Base-by-base conservation (phyloP, 495 filamentous ascomycete genomes). In the Trichoderma erinaceum region DNA sequence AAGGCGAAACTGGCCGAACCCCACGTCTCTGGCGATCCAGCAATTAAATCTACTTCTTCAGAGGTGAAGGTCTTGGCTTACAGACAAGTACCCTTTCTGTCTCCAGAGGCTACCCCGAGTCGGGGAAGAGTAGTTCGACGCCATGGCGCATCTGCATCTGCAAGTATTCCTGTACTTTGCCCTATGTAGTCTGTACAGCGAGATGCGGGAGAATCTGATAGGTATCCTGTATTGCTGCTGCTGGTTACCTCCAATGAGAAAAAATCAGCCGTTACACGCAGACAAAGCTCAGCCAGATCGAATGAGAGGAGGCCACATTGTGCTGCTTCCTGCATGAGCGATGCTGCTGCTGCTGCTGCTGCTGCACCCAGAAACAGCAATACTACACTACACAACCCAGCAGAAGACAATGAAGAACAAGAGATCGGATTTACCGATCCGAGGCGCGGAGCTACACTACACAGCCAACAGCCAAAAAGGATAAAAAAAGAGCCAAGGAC, bases 381-480 rank as follows among this genome's bases (percentile, higher is more conserved):
- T 48, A 5, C 44, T n/a, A 16, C 3, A 18, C 15, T 44, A 44
- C 43, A 44, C 43, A 1, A 46, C 43, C 16, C 12, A 16, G 44
- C 4, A 48, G 15, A 48, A 56, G 23, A 25, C 21, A 25, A 56
- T 1, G 23, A 56, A 8, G 15, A 15, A 15, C 41, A n/a, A 56
- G 21, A 25, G 56, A 27, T 61, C 56, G 56, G 56, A 61, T 61
- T 61, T 12, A 61, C 56, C 56, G 56, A 61, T 21, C 48, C 48
- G 48, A 32, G 10, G n/a, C 12, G 56, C 23, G 56, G 27, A 61
- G 56, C 56, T 5, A 10, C 10, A 29, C 56, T 5, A 10, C 10
- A 29, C 8, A 61, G 16, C 12, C 23, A 32, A 61, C 27, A 61
- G 27, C 16, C 56, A 61, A 29, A 18, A 29, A 61, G 11, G 11